Evolutionary conservation across 129 eudicot genomes (phyloP).

Genomic region (Tagetes patula): DNA sequence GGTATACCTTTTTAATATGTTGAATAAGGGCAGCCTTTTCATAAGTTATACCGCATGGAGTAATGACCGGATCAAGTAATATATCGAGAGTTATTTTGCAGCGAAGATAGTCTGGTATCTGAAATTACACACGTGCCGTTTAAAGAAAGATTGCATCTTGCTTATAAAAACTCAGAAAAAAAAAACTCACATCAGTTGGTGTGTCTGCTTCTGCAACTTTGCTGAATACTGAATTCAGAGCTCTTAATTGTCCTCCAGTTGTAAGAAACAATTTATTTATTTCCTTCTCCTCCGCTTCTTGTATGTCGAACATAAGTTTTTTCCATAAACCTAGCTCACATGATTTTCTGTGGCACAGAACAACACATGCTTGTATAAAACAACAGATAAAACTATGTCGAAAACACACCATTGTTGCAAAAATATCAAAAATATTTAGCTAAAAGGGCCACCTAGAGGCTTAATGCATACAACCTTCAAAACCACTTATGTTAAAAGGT

Average conservation of each 20-base stretch:
- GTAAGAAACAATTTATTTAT: not conserved
- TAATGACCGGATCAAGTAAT: conserved; percentile 93
- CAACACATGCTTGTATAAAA: not conserved
- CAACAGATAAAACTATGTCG: not conserved
- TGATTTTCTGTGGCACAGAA: conserved; percentile 54
- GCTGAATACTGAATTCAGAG: conserved; percentile 45
- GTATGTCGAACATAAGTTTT: conserved; percentile 35
- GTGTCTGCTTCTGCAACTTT: conserved; percentile 78
- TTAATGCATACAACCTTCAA: not conserved
- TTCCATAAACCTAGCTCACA: conserved; percentile 72
- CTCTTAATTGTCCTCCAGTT: conserved; percentile 46
- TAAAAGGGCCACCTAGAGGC: not conserved
- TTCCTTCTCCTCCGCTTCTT: too few species aligned
- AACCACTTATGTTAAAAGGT: not conserved
- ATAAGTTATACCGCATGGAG: conserved; percentile 88
- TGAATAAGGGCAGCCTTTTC: conserved; percentile 83
- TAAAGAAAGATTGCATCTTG: conserved; percentile 2
- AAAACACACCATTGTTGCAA: too few species aligned
- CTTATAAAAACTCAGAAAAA: not conserved
- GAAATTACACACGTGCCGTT: conserved; percentile 28
- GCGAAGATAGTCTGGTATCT: conserved; percentile 90
- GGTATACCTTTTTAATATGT: conserved; percentile 74
- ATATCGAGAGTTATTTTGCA: conserved; percentile 93
- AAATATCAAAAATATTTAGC: too few species aligned
- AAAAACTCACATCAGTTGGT: conserved; percentile 64